A percentile compares a stretch with the other conserved stretches of the same genome.
phyloP scores from a whole-genome alignment of 345 rosid species.

The Zanthoxylum bungeanum region DNA sequence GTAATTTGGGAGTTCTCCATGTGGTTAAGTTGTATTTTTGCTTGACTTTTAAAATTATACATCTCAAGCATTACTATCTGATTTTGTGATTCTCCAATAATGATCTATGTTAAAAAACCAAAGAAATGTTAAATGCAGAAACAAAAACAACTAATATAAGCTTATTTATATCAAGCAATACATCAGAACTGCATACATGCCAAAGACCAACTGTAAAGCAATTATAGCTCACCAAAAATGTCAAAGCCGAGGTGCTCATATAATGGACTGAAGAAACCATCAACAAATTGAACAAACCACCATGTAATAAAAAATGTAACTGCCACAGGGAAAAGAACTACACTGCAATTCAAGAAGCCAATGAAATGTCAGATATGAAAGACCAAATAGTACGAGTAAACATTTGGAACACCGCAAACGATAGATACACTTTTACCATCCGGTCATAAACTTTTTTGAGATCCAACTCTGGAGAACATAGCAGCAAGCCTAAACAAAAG shows the following conservation, averaged over 20 bases:
- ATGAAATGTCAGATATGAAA: too few relatives aligned
- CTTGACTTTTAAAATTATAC: not conserved
- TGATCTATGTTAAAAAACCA: not conserved
- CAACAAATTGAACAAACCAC: too few relatives aligned
- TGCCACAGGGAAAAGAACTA: too few relatives aligned
- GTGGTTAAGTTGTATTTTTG: not conserved
- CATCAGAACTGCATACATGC: not conserved
- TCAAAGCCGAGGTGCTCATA: too few relatives aligned
- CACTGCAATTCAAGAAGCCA: too few relatives aligned
- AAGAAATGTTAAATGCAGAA: not conserved
- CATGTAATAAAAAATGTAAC: too few relatives aligned
- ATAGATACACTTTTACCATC: slow-evolving; percentile 44
- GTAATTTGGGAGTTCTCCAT: not conserved
- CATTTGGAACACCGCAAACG: not conserved
- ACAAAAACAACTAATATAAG: not conserved
- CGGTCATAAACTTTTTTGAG: slow-evolving; percentile 76
- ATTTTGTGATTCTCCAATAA: not conserved
- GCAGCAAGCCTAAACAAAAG: slow-evolving; percentile 58
- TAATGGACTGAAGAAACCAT: too few relatives aligned
- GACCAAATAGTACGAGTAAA: too few relatives aligned
- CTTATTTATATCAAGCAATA: not conserved
- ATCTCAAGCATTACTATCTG: not conserved
- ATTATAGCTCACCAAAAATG: slow-evolving; percentile 49
- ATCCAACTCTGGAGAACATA: slow-evolving; percentile 67
- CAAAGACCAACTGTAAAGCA: not conserved